These are phyloP conservation scores for Pythium apleroticum DNA, from an alignment of 352 stramenopile species.

Conservation along the genomic window DNA sequence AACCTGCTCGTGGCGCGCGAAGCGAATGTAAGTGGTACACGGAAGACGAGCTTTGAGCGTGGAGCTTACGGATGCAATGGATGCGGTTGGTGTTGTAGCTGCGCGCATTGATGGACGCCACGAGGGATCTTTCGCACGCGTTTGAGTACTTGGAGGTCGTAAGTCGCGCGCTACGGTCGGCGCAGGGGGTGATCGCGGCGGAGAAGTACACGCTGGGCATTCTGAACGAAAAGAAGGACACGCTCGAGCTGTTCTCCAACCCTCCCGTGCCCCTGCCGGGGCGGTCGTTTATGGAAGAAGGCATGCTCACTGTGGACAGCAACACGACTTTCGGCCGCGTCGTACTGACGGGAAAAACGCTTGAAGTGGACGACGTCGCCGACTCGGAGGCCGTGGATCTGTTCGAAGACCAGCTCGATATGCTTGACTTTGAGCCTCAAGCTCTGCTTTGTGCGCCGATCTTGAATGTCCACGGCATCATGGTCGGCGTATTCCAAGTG, in stretches of 20 bases:
- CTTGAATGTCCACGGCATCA: conserved; percentile 53
- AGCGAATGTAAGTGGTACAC: conserved; percentile 44
- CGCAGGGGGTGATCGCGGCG: conserved; percentile 51
- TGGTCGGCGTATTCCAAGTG: conserved; percentile 62
- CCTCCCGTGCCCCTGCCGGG: conserved; percentile 44
- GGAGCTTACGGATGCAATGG: too few species aligned
- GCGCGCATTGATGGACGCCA: conserved; percentile 59
- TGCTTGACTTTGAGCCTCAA: conserved; percentile 62
- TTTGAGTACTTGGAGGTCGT: conserved; percentile 56
- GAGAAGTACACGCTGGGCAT: conserved; percentile 69
- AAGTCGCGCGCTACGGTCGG: conserved; percentile 48
- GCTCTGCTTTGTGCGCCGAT: conserved; percentile 67
- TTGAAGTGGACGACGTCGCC: conserved; percentile 53
- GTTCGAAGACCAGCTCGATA: conserved; percentile 67
- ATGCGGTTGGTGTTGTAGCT: conserved; percentile 32
- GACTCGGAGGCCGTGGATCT: conserved; percentile 50
- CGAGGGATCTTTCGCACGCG: conserved; percentile 57
- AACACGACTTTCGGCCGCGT: conserved; percentile 67
- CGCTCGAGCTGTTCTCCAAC: conserved; percentile 64
- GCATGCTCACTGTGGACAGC: conserved; percentile 46
- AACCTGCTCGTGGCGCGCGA: conserved; percentile 48
- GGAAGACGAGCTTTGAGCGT: too few species aligned
- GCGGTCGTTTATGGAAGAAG: conserved; percentile 59
- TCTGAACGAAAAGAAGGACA: conserved; percentile 64
- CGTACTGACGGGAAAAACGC: conserved; percentile 56